Percentiles rank a stretch among this genome's conserved stretches.
These are phyloP conservation scores for Suhomyces atakaporum DNA, from an alignment of 1,139 yeast species.

Conservation along the genomic window DNA sequence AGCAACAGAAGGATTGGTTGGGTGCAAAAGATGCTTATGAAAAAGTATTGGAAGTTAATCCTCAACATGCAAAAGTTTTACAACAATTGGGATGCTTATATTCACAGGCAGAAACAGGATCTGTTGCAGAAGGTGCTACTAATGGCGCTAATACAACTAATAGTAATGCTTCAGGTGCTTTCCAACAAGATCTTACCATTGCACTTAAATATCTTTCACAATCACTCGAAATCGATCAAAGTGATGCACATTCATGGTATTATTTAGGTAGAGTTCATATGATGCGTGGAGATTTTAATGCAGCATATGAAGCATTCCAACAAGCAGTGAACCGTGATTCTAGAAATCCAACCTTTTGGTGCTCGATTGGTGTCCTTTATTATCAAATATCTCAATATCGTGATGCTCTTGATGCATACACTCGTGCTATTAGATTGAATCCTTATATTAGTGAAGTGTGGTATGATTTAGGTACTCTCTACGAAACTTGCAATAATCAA, in stretches of 20 bases:
- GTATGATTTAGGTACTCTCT: constrained; percentile 96
- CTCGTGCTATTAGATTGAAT: constrained; percentile 91
- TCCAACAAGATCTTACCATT: constrained; percentile 72
- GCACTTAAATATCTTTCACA: constrained; percentile 83
- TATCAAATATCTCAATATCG: constrained; percentile 94
- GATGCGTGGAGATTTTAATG: constrained; percentile 92
- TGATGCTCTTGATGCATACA: constrained; percentile 96
- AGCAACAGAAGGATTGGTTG: constrained; percentile 87
- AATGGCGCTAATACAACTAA: constrained; percentile 21
- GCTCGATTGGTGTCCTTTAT: constrained; percentile 95
- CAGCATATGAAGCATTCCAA: constrained; percentile 97
- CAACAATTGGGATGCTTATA: constrained; percentile 96
- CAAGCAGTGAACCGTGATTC: constrained; percentile 97
- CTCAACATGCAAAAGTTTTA: constrained; percentile 91
- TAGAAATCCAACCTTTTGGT: constrained; percentile 97
- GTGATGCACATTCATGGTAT: constrained; percentile 97
- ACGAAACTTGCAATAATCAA: constrained; percentile 96
- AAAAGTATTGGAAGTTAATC: constrained; percentile 83
- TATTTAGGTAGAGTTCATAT: constrained; percentile 94
- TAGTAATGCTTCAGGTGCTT: constrained; percentile 39
- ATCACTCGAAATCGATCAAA: constrained; percentile 83
- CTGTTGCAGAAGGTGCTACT: constrained; percentile 22
- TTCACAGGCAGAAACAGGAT: constrained; percentile 77
- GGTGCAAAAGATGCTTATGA: constrained; percentile 96
- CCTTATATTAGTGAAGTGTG: constrained; percentile 97